Base-by-base conservation (phyloP, 2,329 filamentous ascomycete species). In the Monilinia fructicola region DNA sequence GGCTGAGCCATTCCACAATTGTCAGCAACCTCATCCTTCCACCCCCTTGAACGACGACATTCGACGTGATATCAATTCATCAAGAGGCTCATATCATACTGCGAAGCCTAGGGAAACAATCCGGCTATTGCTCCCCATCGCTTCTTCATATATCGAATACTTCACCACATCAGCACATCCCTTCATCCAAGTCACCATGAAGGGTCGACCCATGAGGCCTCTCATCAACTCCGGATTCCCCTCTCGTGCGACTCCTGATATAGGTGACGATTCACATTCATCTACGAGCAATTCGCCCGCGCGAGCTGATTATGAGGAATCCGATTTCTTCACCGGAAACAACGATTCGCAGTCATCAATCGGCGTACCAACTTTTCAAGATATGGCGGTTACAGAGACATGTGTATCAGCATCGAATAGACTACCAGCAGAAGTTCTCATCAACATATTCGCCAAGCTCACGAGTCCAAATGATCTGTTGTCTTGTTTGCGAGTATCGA, bases 311-410 rank as follows among this genome's bases (percentile, higher is more conserved):
- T 92, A 96, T 79, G 90, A 93, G 76, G 94, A 97, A 79, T 96
- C 93, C 72, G 94, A 97, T 79, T 97, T 95, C 78, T 95, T 95
- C 78, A 89, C 90, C 77, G 86, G 85, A 67, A 89, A 90, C 74
- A 97, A 97, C 80, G 94, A 97, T 80, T 97, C 94, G 4, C 86
- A 95, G 77, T 97, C 94, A 0, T 97, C 94, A 0, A 85, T 97
- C 66, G 93, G 92, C 64, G 87, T 92, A 44, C 90, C 90, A 55
- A 90, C 90, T 68, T 84, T 92, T 67, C 88, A 88, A 75, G 90
- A 92, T 74, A 90, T 88, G 85, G 88, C 84, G 76, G 87, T 87
- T 70, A 84, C 84, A 73, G 86, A 89, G 75, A 82, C 87, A 72
- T 90, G 89, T 74, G 79, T 88, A 64, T 88, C 90, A n/a, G 92